These are phyloP conservation scores for Globisporangium heterothallicum DNA, from an alignment of 352 stramenopile genomes.

Conservation along the genomic window DNA sequence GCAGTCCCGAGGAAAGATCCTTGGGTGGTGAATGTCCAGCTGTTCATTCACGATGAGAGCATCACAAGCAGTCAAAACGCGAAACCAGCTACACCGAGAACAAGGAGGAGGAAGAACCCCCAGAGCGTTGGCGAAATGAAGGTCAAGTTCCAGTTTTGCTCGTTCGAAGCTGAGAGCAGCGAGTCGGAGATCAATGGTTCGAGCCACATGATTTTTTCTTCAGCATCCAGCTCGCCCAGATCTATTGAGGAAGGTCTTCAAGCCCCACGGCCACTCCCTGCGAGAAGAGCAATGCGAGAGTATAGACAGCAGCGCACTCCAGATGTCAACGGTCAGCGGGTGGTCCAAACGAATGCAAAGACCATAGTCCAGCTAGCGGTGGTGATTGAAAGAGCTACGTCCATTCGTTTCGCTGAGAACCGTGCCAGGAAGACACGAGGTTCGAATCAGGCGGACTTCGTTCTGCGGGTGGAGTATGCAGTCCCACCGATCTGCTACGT, in stretches of 20 bases:
- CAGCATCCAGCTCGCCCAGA: not conserved
- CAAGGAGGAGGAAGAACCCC: conserved; percentile 3
- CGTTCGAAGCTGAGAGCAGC: not conserved
- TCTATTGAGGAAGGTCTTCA: not conserved
- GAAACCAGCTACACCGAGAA: not conserved
- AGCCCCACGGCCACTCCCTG: not conserved
- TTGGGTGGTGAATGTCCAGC: conserved; percentile 13
- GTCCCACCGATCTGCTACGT: conserved; percentile 1
- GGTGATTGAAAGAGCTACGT: conserved; percentile 8
- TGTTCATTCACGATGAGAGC: conserved; percentile 7
- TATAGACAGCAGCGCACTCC: not conserved
- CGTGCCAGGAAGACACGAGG: not conserved
- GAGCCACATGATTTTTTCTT: not conserved
- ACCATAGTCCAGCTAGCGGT: conserved; percentile 10
- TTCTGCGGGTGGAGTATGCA: conserved; percentile 11
- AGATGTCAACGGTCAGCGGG: not conserved
- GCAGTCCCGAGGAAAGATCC: conserved; percentile 1
- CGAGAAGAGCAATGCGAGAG: not conserved
- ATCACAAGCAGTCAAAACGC: not conserved
- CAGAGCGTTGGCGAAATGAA: conserved; percentile 17
- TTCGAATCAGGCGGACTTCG: not conserved
- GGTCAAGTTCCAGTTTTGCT: conserved; percentile 19
- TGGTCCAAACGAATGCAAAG: not conserved
- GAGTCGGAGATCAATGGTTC: not conserved
- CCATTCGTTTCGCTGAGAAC: not conserved